Percentiles rank a stretch among this genome's conserved stretches.
Conservation (phyloP, 768 basidiomycete genomes). For the Sporobolomyces pararoseus region DNA sequence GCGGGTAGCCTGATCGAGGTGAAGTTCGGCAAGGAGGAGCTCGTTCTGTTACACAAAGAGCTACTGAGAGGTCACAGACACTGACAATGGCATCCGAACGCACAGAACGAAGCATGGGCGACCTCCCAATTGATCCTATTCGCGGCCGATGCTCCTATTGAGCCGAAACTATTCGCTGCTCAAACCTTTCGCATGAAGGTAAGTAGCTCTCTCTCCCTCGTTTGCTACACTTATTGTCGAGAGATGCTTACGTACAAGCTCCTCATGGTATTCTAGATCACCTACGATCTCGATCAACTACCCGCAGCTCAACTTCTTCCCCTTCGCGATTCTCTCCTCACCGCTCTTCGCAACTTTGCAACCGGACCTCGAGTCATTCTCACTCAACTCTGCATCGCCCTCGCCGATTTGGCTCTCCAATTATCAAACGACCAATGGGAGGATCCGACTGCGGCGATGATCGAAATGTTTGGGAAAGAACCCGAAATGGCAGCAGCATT, state of each 20-base stretch:
- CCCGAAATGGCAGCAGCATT: slow-evolving; percentile 76
- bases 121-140: slow-evolving; percentile 88
- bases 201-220: slow-evolving; percentile 45
- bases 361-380: slow-evolving; percentile 73
- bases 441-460: slow-evolving; percentile 72
- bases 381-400: slow-evolving; percentile 81
- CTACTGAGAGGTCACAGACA: no score
- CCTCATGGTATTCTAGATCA: no score
- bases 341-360: slow-evolving; percentile 66
- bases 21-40: no score
- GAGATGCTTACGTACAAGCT: no score
- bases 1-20: no score
- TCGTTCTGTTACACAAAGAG: no score
- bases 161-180: slow-evolving; percentile 88
- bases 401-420: slow-evolving; percentile 87
- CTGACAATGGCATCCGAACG: neutral
- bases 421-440: slow-evolving; percentile 67
- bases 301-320: slow-evolving; percentile 65
- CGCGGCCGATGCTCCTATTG: slow-evolving; percentile 67
- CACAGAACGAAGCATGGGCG: slow-evolving; percentile 90
- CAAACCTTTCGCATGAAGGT: slow-evolving; percentile 96
- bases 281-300: slow-evolving; percentile 89
- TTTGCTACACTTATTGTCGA: no score
- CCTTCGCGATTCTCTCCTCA: slow-evolving; percentile 80
- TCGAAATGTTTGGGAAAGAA: slow-evolving; percentile 77